Percentiles rank a stretch among this genome's conserved stretches.
Conservation (phyloP, 169 alveolate genomes). For the Amoebophrya sp. region DNA sequence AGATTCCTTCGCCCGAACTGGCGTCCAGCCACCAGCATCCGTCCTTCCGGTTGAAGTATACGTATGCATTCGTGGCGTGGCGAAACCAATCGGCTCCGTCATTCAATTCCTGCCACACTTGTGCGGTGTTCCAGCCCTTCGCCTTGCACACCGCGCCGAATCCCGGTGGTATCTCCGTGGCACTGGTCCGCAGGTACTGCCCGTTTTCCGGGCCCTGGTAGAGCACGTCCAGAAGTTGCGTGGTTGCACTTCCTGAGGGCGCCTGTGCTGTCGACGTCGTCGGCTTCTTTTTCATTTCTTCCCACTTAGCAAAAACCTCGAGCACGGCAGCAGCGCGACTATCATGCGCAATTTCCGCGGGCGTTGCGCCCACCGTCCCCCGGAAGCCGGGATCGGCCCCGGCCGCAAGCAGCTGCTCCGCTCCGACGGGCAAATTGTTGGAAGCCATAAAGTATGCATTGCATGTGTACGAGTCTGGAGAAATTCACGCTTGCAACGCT, state of each 20-base stretch:
- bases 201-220: too few relatives aligned
- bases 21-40: slow-evolving; percentile 6
- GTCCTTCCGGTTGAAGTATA: neutral
- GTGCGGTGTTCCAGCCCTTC: neutral
- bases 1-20: neutral
- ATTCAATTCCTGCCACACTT: neutral
- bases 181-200: neutral
- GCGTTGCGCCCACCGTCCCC: neutral
- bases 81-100: neutral
- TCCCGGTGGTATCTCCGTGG: neutral
- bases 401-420: neutral
- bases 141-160: neutral
- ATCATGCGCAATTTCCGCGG: neutral
- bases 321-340: neutral
- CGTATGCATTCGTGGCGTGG: neutral
- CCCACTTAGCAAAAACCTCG: neutral
- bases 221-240: too few relatives aligned
- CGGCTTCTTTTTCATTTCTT: neutral
- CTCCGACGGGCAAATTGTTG: neutral
- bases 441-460: neutral
- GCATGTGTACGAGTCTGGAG: too few relatives aligned
- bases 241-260: too few relatives aligned
- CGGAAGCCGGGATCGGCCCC: neutral
- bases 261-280: too few relatives aligned
- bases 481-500: too few relatives aligned